phyloP scores from a whole-genome alignment of 495 filamentous ascomycete genomes.

The Cairneyella variabilis region DNA sequence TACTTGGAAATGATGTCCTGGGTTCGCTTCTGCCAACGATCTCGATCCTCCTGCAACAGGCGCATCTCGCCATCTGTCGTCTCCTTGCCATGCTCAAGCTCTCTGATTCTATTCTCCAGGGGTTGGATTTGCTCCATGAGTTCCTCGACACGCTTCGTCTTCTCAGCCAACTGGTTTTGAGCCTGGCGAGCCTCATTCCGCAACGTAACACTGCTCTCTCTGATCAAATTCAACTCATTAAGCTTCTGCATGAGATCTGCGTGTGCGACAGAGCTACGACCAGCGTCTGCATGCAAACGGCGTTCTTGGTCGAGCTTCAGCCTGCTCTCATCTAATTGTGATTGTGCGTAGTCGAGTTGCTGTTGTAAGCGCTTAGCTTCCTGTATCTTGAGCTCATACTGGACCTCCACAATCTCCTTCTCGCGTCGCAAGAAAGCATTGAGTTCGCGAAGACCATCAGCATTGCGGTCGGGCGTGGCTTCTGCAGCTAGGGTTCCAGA shows the following conservation, averaged over 20 bases:
- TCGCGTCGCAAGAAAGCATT: conserved; percentile 89
- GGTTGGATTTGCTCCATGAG: conserved; percentile 76
- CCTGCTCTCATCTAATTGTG: conserved; percentile 79
- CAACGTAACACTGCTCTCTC: conserved; percentile 86
- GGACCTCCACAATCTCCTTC: conserved; percentile 96
- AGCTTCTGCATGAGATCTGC: conserved; percentile 90
- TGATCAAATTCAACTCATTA: conserved; percentile 89
- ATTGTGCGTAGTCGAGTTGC: conserved; percentile 80
- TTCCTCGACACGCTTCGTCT: conserved; percentile 67
- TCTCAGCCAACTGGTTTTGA: conserved; percentile 68
- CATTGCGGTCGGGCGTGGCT: conserved; percentile 37
- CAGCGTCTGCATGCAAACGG: conserved; percentile 66
- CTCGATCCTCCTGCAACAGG: conserved; percentile 79
- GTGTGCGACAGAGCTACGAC: conserved; percentile 66
- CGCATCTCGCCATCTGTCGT: conserved; percentile 82
- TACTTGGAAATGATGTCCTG: conserved; percentile 95
- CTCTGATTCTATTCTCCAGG: conserved; percentile 68
- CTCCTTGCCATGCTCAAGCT: conserved; percentile 74
- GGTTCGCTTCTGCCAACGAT: conserved; percentile 87
- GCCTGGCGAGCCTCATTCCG: conserved; percentile 80
- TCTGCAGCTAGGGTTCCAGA: conserved; percentile 33
- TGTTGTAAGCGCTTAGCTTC: conserved; percentile 84
- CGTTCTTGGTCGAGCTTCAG: conserved; percentile 87
- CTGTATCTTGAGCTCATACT: conserved; percentile 81
- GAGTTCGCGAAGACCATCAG: conserved; percentile 79